Base-by-base conservation (phyloP, 768 basidiomycete genomes). In the Mycena belliarum region DNA sequence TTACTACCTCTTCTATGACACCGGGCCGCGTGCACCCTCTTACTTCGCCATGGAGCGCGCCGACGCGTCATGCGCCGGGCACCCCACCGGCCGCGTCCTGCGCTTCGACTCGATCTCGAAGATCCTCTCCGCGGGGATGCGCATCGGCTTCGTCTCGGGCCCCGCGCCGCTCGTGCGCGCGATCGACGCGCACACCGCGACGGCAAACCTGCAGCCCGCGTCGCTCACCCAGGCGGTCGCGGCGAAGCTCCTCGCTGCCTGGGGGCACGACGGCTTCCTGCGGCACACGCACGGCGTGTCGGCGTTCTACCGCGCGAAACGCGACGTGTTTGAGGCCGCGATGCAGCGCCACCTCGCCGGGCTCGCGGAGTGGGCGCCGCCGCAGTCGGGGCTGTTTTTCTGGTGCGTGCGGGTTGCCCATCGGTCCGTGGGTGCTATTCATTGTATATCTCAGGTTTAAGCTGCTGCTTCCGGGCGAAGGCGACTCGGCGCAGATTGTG, bases 31-130 rank as follows among this genome's bases (percentile, higher is more conserved):
- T 80, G 87, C 85, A 14, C 83, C 88, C 1, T 91, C 88, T 0
- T 96, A 95, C 72, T 94, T 95, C 67, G 78, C 82, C 37, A 79
- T 96, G 35, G 95, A 97, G 70, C 77, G 75, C 14, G 79, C 84
- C 50, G 81, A 82, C 61, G 77, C 81, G 15, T 59, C 62, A 11
- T 58, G 61, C 41, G 59, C 63, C 9, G 73, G 70, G 2, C 51
- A 60, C 35, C 82, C 85, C 63, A 80, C 82, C 23, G 95, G 95
- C 3, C 83, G 87, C 14, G 93, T 96, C 37, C 65, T 96, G 20
- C 84, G 95, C 38, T 93, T 96, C 69, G 95, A 97, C 69, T 93
- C 90, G 67, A 78, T 96, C 52, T 93, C 89, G 52, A 97, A 97
- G 75, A 77, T 95, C 41, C 77, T 87, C 21, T 87, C 86, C 18